Evolutionary conservation across 805 yeast genomes (phyloP), one percentile per base, ranked within the genome.

Genomic region (Kuraishia molischiana): DNA sequence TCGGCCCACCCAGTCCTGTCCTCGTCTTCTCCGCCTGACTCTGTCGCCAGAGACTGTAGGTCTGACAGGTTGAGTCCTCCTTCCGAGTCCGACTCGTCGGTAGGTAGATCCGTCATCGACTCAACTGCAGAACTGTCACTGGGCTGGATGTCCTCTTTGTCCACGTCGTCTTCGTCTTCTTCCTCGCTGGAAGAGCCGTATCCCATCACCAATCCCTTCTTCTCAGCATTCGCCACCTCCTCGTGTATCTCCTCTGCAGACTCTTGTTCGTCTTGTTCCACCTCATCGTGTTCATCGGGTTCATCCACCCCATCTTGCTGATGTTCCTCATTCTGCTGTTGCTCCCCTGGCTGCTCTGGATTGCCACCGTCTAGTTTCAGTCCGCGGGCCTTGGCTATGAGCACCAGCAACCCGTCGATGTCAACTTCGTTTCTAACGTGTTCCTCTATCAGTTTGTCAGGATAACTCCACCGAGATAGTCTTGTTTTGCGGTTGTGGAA

Each of bases 391-490:
- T 22, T 36, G 10, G 39, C 46, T 13, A 41, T 37, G 19, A 35
- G 24, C 33, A 38, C 19, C 8, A 43, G 19, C 6, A 29, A 11
- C 4, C 44, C 36, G 11, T 44, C 37, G 19, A 38, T 44, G 18
- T 29, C 15, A 35, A 39, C 30, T 22, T 22, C 11, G 3, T 22
- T 24, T 3, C 44, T 38, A 3, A 45, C 18, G 34, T n/a, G 10
- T 6, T 32, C 33, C 19, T 30, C 21, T 35, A 24, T 34, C 24
- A 14, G 34, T 4, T 21, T 14, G 15, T 31, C 33, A 5, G 35
- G 36, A 6, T 52, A 28, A 30, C 48, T 53, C 60, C 60, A 55
- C 6, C 29, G 19, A 13, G 59, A 53, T 22, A 19, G 29, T 3
- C 19, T 22, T 1, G 19, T 34, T 13, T 9, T 11, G 18, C 19